These are phyloP conservation scores for Fistulinella prunicolor DNA, from an alignment of 768 basidiomycete species.

Conservation along the genomic window DNA sequence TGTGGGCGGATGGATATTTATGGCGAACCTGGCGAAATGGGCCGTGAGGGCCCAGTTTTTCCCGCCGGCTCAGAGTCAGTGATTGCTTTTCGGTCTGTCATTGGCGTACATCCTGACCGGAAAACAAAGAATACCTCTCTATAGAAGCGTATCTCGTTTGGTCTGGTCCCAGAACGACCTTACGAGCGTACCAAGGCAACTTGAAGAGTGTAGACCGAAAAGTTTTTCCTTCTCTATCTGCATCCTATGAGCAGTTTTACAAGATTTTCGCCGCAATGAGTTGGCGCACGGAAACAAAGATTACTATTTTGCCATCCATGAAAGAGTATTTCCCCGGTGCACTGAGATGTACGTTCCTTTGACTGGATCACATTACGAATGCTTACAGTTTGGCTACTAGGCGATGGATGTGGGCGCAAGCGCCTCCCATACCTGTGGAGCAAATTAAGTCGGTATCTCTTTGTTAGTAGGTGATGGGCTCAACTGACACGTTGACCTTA, in stretches of 20 bases:
- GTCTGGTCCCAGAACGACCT: conserved; percentile 8
- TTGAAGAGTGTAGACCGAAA: conserved; percentile 8
- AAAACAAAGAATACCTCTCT: neutral
- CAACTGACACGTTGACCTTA: neutral
- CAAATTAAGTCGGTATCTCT: conserved; percentile 8
- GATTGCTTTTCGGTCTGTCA: neutral
- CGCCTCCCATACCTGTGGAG: conserved; percentile 6
- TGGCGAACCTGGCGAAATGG: conserved; percentile 12
- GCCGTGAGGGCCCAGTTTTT: conserved; percentile 7
- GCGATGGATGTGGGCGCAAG: conserved; percentile 2
- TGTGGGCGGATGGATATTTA: conserved; percentile 8
- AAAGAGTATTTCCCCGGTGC: neutral
- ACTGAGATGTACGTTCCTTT: conserved; percentile 8
- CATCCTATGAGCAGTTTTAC: conserved; percentile 12
- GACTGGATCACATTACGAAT: neutral
- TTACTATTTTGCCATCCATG: neutral
- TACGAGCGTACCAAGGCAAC: conserved; percentile 13
- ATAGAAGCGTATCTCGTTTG: conserved; percentile 13
- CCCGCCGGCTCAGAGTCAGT: conserved; percentile 8
- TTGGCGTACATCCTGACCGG: neutral
- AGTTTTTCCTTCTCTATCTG: conserved; percentile 1
- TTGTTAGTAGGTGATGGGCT: neutral
- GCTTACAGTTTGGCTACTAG: neutral
- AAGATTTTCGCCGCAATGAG: neutral
- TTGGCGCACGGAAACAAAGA: neutral